phyloP scores from a whole-genome alignment of 2,329 filamentous ascomycete species.

The Trichophyton equinum region DNA sequence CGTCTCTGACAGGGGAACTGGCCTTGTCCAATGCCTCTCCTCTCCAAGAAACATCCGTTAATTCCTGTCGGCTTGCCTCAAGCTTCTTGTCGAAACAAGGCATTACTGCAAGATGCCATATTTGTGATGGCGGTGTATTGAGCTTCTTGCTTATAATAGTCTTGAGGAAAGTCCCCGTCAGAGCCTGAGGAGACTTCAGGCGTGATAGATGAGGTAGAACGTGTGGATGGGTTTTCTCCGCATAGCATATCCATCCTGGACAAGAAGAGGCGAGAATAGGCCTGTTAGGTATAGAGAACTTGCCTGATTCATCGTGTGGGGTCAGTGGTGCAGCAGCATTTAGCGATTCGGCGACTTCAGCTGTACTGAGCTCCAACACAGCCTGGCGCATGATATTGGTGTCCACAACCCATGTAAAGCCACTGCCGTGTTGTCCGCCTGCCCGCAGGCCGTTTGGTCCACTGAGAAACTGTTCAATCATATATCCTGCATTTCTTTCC shows the following conservation, averaged over 20 bases:
- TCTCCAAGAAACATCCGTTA: conserved; percentile 68
- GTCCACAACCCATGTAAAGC: conserved; percentile 81
- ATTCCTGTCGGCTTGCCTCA: conserved; percentile 83
- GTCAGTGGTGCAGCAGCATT: conserved; percentile 6
- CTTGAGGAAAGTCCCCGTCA: conserved; percentile 83
- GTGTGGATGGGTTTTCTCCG: conserved; percentile 93
- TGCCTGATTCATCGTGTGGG: conserved; percentile 10
- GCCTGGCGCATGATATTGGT: conserved; percentile 74
- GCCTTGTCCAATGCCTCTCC: conserved; percentile 25
- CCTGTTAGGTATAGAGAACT: conserved; percentile 23
- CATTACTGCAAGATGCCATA: conserved; percentile 96
- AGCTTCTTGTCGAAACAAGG: conserved; percentile 99
- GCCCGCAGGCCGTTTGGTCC: conserved; percentile 55
- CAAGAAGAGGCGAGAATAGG: conserved; percentile 68
- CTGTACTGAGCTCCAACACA: conserved; percentile 65
- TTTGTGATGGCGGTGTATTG: conserved; percentile 59
- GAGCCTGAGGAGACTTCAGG: conserved; percentile 85
- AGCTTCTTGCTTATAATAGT: conserved; percentile 63
- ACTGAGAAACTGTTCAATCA: conserved; percentile 69
- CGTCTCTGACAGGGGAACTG: conserved; percentile 54
- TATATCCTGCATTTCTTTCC: conserved; percentile 60
- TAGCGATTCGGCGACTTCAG: conserved; percentile 49
- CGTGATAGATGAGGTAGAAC: conserved; percentile 81
- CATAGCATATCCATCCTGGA: conserved; percentile 97
- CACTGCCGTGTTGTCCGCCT: conserved; percentile 60